Evolutionary conservation across 2,329 filamentous ascomycete species (phyloP).

Genomic region (Epichloe scottii): DNA sequence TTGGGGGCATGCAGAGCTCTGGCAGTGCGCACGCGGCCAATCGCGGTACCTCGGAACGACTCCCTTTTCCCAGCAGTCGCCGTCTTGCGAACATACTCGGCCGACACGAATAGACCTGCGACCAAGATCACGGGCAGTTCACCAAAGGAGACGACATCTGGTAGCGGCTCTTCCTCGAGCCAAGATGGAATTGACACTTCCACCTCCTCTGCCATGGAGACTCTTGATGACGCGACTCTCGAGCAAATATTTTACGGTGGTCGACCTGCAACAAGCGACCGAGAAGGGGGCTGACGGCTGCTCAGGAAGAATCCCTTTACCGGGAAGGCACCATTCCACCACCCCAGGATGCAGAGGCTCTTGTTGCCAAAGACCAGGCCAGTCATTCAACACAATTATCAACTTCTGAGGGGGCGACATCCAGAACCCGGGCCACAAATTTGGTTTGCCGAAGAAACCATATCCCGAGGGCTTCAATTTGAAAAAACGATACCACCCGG

Average conservation of each 20-base stretch:
- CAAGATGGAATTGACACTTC: background rate
- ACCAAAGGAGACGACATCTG: background rate
- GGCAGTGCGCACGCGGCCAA: conserved; percentile 16
- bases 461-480: conserved; percentile 51
- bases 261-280: conserved; percentile 16
- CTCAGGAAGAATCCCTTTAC: conserved; percentile 32
- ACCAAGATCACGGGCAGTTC: background rate
- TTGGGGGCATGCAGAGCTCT: conserved; percentile 24
- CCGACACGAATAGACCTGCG: conserved; percentile 13
- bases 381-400: conserved; percentile 9
- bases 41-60: conserved; percentile 12
- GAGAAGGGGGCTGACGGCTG: conserved; percentile 25
- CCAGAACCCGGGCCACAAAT: conserved; percentile 55
- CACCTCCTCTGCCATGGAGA: conserved; percentile 6
- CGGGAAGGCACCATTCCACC: conserved; percentile 28
- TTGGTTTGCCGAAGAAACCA: conserved; percentile 55
- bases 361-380: conserved; percentile 13
- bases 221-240: conserved; percentile 23
- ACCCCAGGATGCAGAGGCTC: conserved; percentile 19
- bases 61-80: conserved; percentile 11
- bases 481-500: conserved; percentile 72
- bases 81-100: conserved; percentile 18
- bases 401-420: conserved; percentile 9
- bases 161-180: background rate
- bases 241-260: conserved; percentile 26